Conservation (phyloP, 768 basidiomycete species). For the Collybia sordida region DNA sequence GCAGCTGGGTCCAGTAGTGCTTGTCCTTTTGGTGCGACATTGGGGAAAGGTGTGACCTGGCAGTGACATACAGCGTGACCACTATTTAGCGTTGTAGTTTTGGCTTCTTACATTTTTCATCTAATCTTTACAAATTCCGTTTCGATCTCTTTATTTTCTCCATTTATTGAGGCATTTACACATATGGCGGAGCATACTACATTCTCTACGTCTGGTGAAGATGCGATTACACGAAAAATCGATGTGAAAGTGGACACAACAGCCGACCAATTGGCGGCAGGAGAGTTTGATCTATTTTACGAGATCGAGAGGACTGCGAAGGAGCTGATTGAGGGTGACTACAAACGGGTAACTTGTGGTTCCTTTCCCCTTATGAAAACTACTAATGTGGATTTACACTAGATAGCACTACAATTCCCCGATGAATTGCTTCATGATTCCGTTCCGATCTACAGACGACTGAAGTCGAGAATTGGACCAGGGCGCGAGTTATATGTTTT, state of each 20-base stretch:
- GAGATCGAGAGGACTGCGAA: constrained; percentile 69
- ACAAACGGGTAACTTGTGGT: constrained; percentile 58
- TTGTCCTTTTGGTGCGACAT: constrained; percentile 54
- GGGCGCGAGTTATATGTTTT: constrained; percentile 36
- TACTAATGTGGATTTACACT: background rate
- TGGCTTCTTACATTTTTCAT: no score
- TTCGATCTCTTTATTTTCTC: no score
- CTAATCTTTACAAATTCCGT: no score
- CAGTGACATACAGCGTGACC: background rate
- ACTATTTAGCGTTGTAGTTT: no score
- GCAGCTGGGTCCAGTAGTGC: constrained; percentile 79
- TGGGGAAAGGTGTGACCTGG: background rate
- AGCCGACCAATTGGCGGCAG: constrained; percentile 26
- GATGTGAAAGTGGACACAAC: constrained; percentile 41
- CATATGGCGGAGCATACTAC: constrained; percentile 24
- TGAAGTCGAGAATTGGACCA: constrained; percentile 44
- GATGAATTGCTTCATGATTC: constrained; percentile 89
- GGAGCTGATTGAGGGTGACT: constrained; percentile 60
- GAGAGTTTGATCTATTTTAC: constrained; percentile 64
- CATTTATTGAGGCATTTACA: no score
- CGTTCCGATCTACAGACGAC: constrained; percentile 73
- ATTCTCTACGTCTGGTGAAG: constrained; percentile 61
- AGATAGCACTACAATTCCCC: constrained; percentile 94
- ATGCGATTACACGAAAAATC: constrained; percentile 58
- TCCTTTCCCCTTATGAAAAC: background rate